phyloP scores from a whole-genome alignment of 2,329 filamentous ascomycete genomes.

The Thyridium curvatum region DNA sequence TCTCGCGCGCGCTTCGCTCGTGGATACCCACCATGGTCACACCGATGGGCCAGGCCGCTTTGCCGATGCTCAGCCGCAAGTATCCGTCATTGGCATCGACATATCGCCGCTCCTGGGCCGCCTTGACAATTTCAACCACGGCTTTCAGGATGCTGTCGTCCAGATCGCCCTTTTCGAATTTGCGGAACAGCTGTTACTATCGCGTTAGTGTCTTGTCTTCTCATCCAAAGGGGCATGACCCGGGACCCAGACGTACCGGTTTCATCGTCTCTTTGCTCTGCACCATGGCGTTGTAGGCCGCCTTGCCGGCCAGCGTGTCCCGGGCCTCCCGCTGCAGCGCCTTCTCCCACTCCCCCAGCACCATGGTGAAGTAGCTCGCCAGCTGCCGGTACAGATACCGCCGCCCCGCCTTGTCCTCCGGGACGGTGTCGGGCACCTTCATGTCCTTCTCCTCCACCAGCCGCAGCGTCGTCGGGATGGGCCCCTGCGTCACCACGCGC shows the following conservation, averaged over 20 bases:
- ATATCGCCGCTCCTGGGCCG: conserved; percentile 84
- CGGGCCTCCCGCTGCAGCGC: conserved; percentile 64
- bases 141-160: conserved; percentile 74
- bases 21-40: conserved; percentile 99
- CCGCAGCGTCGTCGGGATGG: conserved; percentile 79
- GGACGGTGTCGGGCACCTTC: conserved; percentile 63
- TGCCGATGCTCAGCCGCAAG: conserved; percentile 85
- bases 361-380: conserved; percentile 92
- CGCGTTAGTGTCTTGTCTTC: conserved; percentile 5
- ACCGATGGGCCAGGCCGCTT: conserved; percentile 97
- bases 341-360: conserved; percentile 80
- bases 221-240: too few species aligned
- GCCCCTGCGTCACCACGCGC: conserved; percentile 60
- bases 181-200: conserved; percentile 64
- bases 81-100: conserved; percentile 97
- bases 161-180: conserved; percentile 75
- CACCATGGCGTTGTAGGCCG: conserved; percentile 77
- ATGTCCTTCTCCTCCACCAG: conserved; percentile 82
- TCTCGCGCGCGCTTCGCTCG: conserved; percentile 91
- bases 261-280: conserved; percentile 83
- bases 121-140: conserved; percentile 84
- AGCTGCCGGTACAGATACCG: conserved; percentile 79
- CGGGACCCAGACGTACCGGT: conserved; percentile 41
- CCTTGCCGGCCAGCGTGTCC: conserved; percentile 70
- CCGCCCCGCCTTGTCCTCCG: conserved; percentile 57